Percentiles rank a stretch among this genome's conserved stretches.
These are phyloP conservation scores for Suillus variegatus DNA, from an alignment of 768 basidiomycete genomes.

Conservation along the genomic window DNA sequence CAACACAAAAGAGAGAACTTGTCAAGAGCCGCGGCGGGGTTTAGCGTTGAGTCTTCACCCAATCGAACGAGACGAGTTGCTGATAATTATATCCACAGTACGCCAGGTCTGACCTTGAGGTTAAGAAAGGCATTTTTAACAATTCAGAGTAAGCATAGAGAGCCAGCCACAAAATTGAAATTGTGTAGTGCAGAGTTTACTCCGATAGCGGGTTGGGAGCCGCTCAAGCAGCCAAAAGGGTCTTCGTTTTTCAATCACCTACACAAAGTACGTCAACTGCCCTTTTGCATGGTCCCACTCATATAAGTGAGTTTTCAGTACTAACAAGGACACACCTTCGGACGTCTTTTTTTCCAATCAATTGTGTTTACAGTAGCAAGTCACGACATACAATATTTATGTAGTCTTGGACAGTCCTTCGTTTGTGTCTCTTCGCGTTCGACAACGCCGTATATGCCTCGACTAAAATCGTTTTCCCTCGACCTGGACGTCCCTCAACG, in stretches of 20 bases:
- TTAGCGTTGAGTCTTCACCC: background rate
- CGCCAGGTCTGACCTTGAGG: background rate
- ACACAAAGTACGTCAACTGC: background rate
- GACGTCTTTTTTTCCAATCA: too few species aligned
- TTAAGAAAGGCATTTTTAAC: background rate
- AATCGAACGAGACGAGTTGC: background rate
- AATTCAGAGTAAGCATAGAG: background rate
- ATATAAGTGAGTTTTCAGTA: too few species aligned
- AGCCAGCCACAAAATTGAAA: background rate
- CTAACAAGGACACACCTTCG: too few species aligned
- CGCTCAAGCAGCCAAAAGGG: background rate
- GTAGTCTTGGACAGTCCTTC: too few species aligned
- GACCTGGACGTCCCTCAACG: too few species aligned
- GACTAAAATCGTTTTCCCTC: too few species aligned
- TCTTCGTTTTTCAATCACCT: background rate
- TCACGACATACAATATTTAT: too few species aligned
- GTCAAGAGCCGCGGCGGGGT: background rate
- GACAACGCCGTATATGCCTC: too few species aligned
- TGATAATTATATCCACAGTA: too few species aligned
- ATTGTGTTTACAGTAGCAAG: too few species aligned
- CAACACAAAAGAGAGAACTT: background rate
- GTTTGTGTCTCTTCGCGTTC: too few species aligned
- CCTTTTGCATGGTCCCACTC: background rate
- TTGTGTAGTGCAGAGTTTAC: background rate
- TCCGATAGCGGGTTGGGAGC: background rate